Conservation (phyloP, 257 asterid species). For the Thymus quinquecostatus region DNA sequence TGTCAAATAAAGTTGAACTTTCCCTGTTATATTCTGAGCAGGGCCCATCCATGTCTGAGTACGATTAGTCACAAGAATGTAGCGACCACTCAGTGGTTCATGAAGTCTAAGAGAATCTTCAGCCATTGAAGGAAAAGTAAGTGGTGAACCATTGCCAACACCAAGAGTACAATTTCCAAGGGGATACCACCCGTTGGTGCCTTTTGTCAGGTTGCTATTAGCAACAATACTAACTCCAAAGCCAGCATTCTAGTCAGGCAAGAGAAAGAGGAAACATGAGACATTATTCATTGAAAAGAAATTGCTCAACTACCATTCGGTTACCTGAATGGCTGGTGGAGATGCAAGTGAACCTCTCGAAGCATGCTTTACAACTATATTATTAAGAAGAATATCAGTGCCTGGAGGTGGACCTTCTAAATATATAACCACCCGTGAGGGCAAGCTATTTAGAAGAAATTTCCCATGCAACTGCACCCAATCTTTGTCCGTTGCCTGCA, state of each 20-base stretch:
- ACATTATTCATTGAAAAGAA: background rate
- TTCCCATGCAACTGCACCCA: conserved; percentile 90
- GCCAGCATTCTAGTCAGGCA: conserved; percentile 52
- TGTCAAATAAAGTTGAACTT: conserved; percentile 69
- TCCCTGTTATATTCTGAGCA: conserved; percentile 78
- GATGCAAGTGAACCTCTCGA: conserved; percentile 72
- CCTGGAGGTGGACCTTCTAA: conserved; percentile 96
- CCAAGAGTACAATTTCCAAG: conserved; percentile 82
- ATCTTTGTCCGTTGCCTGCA: conserved; percentile 80
- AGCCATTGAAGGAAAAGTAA: conserved; percentile 87
- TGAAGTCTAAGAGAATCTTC: conserved; percentile 72
- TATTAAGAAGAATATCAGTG: conserved; percentile 77
- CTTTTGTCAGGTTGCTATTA: conserved; percentile 63
- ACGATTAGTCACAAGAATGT: conserved; percentile 69
- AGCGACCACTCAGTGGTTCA: conserved; percentile 76
- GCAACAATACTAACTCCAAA: conserved; percentile 73
- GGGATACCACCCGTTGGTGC: conserved; percentile 80
- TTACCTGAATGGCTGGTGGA: conserved; percentile 78
- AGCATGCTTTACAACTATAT: conserved; percentile 69
- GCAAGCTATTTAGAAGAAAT: conserved; percentile 73
- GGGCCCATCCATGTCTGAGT: conserved; percentile 99
- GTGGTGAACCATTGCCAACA: conserved; percentile 76
- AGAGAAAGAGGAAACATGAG: conserved; percentile 9
- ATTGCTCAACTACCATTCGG: conserved; percentile 14
- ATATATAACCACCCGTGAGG: conserved; percentile 62